Percentiles rank a stretch among this genome's conserved stretches.
phyloP scores from a whole-genome alignment of 768 basidiomycete genomes.

The Suillus luteus region DNA sequence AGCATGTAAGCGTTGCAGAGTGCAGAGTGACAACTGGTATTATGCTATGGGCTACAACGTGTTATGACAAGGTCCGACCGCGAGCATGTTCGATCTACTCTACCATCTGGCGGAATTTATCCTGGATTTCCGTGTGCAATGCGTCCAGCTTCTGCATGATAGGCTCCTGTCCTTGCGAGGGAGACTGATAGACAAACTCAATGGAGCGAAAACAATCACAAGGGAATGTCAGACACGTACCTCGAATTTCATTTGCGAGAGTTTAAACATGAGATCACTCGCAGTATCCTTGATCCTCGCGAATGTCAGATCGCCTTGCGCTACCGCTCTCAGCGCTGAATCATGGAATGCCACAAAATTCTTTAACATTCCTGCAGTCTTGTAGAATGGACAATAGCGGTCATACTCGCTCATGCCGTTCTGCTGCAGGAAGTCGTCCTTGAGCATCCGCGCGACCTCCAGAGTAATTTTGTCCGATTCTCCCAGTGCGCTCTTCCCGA shows the following conservation, averaged over 20 bases:
- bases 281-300: slow-evolving; percentile 85
- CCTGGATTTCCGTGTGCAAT: slow-evolving; percentile 83
- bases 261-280: slow-evolving; percentile 88
- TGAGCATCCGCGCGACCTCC: slow-evolving; percentile 95
- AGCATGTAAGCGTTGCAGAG: not conserved
- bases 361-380: slow-evolving; percentile 93
- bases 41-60: slow-evolving; percentile 26
- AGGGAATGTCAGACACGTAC: slow-evolving; percentile 42
- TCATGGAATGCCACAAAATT: slow-evolving; percentile 96
- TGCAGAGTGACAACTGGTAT: slow-evolving; percentile 18
- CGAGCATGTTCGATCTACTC: slow-evolving; percentile 48
- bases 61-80: not conserved
- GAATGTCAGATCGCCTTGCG: slow-evolving; percentile 82
- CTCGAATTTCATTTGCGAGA: slow-evolving; percentile 99
- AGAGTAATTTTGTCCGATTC: slow-evolving; percentile 98
- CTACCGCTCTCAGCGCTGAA: slow-evolving; percentile 82
- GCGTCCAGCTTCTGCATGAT: slow-evolving; percentile 83
- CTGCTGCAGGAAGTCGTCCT: slow-evolving; percentile 97
- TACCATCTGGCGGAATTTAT: slow-evolving; percentile 86
- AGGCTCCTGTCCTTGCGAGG: slow-evolving; percentile 84
- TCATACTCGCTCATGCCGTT: slow-evolving; percentile 99
- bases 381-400: slow-evolving; percentile 97
- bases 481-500: slow-evolving; percentile 96
- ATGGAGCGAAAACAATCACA: not conserved
- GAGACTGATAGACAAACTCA: slow-evolving; percentile 55